phyloP scores from a whole-genome alignment of 208 protist genomes.

The Porcisia hertigi region DNA sequence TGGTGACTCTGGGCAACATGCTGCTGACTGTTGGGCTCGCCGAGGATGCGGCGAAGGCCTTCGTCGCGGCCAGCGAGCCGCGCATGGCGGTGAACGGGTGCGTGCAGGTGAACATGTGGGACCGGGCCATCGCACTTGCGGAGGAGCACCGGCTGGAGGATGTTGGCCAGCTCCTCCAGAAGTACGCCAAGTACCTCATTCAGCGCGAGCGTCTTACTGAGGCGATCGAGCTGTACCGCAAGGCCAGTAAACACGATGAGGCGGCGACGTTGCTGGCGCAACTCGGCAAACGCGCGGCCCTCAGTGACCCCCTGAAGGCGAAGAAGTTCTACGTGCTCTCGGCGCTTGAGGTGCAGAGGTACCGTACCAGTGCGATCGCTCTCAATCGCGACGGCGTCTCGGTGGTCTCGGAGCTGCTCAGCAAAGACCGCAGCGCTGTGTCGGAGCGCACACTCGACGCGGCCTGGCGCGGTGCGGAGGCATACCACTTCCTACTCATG shows the following conservation, averaged over 20 bases:
- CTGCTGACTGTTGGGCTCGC: slow-evolving; percentile 92
- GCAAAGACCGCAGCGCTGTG: slow-evolving; percentile 68
- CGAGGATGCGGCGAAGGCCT: slow-evolving; percentile 87
- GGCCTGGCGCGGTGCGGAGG: slow-evolving; percentile 94
- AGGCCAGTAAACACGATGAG: slow-evolving; percentile 93
- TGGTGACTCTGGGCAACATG: slow-evolving; percentile 87
- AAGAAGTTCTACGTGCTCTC: slow-evolving; percentile 97
- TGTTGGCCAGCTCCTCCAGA: slow-evolving; percentile 85
- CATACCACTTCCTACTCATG: slow-evolving; percentile 96
- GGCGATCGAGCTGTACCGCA: slow-evolving; percentile 97
- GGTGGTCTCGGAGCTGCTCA: slow-evolving; percentile 77
- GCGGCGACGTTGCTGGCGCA: slow-evolving; percentile 93
- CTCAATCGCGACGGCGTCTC: slow-evolving; percentile 64
- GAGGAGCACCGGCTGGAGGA: slow-evolving; percentile 84
- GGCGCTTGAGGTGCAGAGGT: slow-evolving; percentile 94
- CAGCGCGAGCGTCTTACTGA: slow-evolving; percentile 85
- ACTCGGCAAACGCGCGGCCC: slow-evolving; percentile 72
- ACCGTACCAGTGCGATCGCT: slow-evolving; percentile 69
- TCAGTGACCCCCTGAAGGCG: slow-evolving; percentile 82
- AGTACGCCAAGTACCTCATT: slow-evolving; percentile 92
- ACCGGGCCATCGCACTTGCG: slow-evolving; percentile 89
- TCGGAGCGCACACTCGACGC: slow-evolving; percentile 83
- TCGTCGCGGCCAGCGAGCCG: slow-evolving; percentile 87
- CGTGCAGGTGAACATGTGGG: slow-evolving; percentile 94
- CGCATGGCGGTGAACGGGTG: slow-evolving; percentile 94